Evolutionary conservation across 352 stramenopile species (phyloP).

Genomic region (Phytopythium helicoides): DNA sequence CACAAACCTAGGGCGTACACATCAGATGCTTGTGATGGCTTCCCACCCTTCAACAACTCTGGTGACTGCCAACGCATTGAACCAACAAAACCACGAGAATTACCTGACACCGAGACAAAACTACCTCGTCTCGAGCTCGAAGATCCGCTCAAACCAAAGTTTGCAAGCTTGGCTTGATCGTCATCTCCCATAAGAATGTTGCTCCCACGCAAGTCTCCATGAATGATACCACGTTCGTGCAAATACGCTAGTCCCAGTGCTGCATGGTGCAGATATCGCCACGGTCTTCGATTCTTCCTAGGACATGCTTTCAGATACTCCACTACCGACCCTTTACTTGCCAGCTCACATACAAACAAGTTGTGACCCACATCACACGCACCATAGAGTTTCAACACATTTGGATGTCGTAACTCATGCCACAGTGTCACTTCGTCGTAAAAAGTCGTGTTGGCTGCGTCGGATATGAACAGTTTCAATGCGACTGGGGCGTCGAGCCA

Average conservation of each 20-base stretch:
- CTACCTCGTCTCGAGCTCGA: neutral
- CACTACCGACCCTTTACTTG: constrained; percentile 1
- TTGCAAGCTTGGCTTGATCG: neutral
- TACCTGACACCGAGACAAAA: too few relatives aligned
- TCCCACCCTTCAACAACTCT: neutral
- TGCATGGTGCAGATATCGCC: neutral
- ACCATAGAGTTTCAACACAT: constrained; percentile 16
- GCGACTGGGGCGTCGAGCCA: neutral
- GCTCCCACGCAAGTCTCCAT: neutral
- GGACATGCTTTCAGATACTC: neutral
- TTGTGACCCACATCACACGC: constrained; percentile 1
- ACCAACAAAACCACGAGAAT: neutral
- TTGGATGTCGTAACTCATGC: constrained; percentile 14
- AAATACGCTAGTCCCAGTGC: constrained; percentile 1
- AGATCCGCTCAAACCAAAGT: neutral
- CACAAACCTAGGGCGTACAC: neutral
- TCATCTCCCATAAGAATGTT: constrained; percentile 3
- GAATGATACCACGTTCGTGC: neutral
- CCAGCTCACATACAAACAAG: constrained; percentile 15
- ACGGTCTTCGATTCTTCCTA: neutral
- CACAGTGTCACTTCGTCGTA: constrained; percentile 10
- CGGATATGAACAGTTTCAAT: constrained; percentile 5
- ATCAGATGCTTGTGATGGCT: neutral
- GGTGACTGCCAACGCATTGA: neutral
- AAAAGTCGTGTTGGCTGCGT: constrained; percentile 2